Conservation (phyloP, 441 rosid genomes). For the Brassica hybrid region DNA sequence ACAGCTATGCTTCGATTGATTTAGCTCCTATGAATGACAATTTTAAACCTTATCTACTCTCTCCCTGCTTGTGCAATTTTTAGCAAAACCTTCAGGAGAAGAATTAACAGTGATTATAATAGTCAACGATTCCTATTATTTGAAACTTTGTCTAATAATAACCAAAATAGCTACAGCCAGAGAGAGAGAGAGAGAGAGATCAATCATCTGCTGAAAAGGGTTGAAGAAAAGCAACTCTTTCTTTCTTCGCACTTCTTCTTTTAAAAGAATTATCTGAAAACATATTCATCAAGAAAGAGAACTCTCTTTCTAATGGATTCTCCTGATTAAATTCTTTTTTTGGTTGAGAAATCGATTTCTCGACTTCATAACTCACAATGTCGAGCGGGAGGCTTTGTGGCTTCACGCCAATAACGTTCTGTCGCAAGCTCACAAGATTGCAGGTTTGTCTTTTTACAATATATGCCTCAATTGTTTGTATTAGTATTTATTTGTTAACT, state of each 20-base stretch:
- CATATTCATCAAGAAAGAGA: constrained; percentile 29
- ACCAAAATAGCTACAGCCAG: constrained; percentile 17
- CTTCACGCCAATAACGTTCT: constrained; percentile 50
- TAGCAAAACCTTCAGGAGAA: constrained; percentile 31
- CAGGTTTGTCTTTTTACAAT: constrained; percentile 33
- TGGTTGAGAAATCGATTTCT: constrained; percentile 32
- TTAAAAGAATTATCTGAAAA: constrained; percentile 10
- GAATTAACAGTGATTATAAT: constrained; percentile 23
- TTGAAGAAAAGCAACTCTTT: constrained; percentile 13
- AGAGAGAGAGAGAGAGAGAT: constrained; percentile 23
- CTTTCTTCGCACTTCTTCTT: neutral
- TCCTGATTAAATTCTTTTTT: neutral
- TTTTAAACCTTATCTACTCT: constrained; percentile 17
- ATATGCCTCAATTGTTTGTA: neutral
- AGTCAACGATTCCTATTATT: constrained; percentile 21
- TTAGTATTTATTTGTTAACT: neutral
- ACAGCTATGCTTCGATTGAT: neutral
- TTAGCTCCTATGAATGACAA: constrained; percentile 16
- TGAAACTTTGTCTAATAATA: constrained; percentile 29
- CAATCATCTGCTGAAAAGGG: constrained; percentile 16
- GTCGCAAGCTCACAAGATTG: constrained; percentile 42
- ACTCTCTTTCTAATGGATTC: constrained; percentile 39
- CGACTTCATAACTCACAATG: constrained; percentile 46
- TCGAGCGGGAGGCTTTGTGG: constrained; percentile 54
- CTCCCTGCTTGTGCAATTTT: constrained; percentile 23